Percentiles rank a stretch among this genome's conserved stretches.
phyloP scores from a whole-genome alignment of 345 rosid species.

The Eucalyptus guilfoylei region DNA sequence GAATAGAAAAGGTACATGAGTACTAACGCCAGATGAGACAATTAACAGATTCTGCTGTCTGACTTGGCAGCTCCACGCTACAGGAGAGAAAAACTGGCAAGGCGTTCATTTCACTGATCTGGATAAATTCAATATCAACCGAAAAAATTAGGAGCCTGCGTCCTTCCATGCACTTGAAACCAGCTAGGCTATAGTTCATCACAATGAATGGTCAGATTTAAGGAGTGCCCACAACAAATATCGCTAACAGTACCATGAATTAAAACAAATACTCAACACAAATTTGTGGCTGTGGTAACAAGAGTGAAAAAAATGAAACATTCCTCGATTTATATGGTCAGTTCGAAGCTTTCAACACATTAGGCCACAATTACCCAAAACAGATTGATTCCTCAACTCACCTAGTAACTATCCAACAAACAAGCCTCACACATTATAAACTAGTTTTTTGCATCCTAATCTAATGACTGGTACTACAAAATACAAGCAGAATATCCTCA shows the following conservation, averaged over 20 bases:
- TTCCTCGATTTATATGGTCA: background rate
- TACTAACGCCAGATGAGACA: background rate
- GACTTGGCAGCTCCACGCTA: background rate
- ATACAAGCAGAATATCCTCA: background rate
- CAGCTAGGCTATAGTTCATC: background rate
- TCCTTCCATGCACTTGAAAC: background rate
- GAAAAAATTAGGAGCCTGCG: background rate
- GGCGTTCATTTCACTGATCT: background rate
- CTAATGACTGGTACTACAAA: background rate
- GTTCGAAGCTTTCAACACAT: background rate
- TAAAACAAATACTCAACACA: background rate
- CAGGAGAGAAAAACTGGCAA: background rate
- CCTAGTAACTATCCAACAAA: background rate
- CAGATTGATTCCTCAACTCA: background rate
- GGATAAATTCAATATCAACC: background rate
- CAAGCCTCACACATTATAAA: background rate
- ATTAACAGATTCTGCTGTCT: background rate
- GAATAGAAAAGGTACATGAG: background rate
- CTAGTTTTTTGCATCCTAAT: background rate
- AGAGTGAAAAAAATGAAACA: background rate
- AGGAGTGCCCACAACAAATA: background rate
- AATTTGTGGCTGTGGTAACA: background rate
- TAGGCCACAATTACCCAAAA: background rate
- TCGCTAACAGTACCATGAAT: background rate
- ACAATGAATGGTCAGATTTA: background rate